Evolutionary conservation across 192 early-diverging fungal species (phyloP), one percentile per base, ranked within the genome.

Genomic region (Coemansia sp.): DNA sequence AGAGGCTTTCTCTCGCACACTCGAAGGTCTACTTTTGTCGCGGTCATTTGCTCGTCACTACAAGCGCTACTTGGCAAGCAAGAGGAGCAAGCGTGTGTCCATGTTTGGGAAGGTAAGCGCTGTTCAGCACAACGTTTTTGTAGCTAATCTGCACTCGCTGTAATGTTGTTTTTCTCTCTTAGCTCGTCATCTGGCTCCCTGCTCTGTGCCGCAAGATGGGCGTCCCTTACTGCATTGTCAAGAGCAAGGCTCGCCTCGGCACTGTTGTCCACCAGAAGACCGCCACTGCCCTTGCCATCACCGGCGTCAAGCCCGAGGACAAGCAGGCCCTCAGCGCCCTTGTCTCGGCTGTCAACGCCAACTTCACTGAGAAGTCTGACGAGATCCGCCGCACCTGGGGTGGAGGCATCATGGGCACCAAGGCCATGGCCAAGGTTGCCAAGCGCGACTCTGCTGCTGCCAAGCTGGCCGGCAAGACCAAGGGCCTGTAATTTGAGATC

Each of bases 201-300:
- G 97, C 95, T 65, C 90, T 99, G 56, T 99, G 97, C 90, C 91
- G 95, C 75, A 99, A 99, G 91, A 97, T 97, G 95, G 93, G 92
- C 80, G 85, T 99, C 80, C 97, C 97, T 58, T 99, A 99, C 88
- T 87, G 84, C 84, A 97, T 99, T 79, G 93, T 99, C 80, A 99
- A 99, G 93, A 86, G 91, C 73, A 99, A 99, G 90, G 86, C 91
- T 80, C 88, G 97, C 78, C 90, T 99, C 76, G 97, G 97, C 75
- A 93, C 95, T 60, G 91, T 98, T 52, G 92, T 99, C 78, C 95
- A 97, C 92, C 93, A 97, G 87, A 99, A 99, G 94, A 99, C 93
- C 57, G 95, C 94, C 77, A 98, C 97, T 52, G 95, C 95, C 59
- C 79, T 99, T 53, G 95, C 92, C 53, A 81, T 99, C 71, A 92